Base-by-base conservation (phyloP, 805 yeast species). In the Priceomyces medius region DNA sequence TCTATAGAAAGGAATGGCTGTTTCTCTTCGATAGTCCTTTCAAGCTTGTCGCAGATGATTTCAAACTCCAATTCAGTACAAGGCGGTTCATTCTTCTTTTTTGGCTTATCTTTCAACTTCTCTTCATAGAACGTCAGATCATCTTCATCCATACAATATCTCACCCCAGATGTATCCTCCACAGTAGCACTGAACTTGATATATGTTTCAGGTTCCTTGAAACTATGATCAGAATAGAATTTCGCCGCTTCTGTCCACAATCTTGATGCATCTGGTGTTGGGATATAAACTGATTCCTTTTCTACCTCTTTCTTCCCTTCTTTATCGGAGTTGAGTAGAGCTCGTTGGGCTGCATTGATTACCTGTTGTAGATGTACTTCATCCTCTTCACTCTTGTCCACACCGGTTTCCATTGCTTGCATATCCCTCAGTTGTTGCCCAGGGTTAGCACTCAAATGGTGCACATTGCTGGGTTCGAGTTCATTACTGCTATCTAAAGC, bases 351-450 rank as follows among this genome's bases (percentile, higher is more conserved):
- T 10, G 91, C 91, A 63, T 82, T 81, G 49, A 93, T 83, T 37
- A 90, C 97, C 48, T 85, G 88, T 61, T 91, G 96, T 47, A 93
- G 73, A 77, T 93, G 99, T 31, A 87, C 93, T 63, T 93, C 99
- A 53, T 88, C 96, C 64, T 93, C 99, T 64, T 93, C 99, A 51
- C 86, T 88, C 61, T 93, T 93, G 57, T 93, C 99, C 31, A 93
- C 99, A 65, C 99, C 99, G 5, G 98, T 91, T 55, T 93, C 99
- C 33, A 93, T 79, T 46, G 88, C 88, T 54, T 88, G 88, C 21
- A 87, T 66, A 48, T 91, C 97, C 32, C 98, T 79, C 60, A 85
- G 95, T 53, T 82, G 85, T 44, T 80, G 85, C 41, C 80, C 86
- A 19, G 81, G 77, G 32, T 54, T 55, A 18, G 44, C 37, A 45